Evolutionary conservation across 306 rosid genomes (phyloP).

Genomic region (Luffa aegyptiaca): DNA sequence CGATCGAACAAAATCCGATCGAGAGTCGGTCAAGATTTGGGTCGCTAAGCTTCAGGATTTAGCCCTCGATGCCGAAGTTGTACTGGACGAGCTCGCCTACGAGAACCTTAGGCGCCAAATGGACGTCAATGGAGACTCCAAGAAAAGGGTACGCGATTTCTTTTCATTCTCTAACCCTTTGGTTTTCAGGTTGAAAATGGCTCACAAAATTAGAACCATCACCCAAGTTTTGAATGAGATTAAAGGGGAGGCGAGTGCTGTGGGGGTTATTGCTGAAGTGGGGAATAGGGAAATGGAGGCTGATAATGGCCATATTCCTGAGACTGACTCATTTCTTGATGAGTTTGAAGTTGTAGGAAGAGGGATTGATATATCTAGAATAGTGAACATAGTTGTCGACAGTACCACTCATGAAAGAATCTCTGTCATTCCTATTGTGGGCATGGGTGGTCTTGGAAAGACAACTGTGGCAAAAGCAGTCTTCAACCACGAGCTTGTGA

Average conservation of each 20-base stretch:
- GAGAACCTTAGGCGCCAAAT: slow-evolving; percentile 5
- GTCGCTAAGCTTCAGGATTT: neutral
- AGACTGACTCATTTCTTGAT: slow-evolving; percentile 1
- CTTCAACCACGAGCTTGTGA: slow-evolving; percentile 4
- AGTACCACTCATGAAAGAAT: neutral
- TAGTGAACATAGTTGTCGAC: neutral
- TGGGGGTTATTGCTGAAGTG: slow-evolving; percentile 1
- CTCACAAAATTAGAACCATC: neutral
- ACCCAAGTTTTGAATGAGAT: neutral
- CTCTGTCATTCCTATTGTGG: slow-evolving; percentile 13
- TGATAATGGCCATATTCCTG: neutral
- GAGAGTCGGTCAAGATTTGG: neutral
- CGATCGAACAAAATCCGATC: neutral
- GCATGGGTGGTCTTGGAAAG: slow-evolving; percentile 22
- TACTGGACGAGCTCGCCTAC: slow-evolving; percentile 12
- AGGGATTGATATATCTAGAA: neutral
- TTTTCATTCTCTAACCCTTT: neutral
- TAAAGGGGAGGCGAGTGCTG: neutral
- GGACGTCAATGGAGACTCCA: neutral
- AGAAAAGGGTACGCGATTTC: neutral
- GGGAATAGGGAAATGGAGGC: no score
- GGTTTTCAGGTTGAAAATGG: neutral
- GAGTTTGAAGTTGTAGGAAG: slow-evolving; percentile 8
- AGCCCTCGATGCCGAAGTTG: slow-evolving; percentile 1
- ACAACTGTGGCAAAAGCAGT: slow-evolving; percentile 17